Base-by-base conservation (phyloP, 2,329 filamentous ascomycete genomes). In the Pseudonectria foliicola region DNA sequence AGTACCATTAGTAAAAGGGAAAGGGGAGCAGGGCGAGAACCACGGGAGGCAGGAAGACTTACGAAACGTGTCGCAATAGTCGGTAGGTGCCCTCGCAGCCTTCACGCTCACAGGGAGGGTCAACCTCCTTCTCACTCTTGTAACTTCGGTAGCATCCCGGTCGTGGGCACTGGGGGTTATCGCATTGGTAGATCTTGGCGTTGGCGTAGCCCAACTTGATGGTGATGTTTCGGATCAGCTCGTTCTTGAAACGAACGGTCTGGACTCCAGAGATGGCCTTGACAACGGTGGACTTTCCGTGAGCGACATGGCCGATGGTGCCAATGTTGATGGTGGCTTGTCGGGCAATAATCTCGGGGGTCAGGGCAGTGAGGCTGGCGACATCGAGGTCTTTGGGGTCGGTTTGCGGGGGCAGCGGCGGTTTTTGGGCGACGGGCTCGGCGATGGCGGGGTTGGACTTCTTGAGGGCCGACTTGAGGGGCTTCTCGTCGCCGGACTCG, bases 131-230 rank as follows among this genome's bases (percentile, higher is more conserved):
- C 66, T 96, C 90, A 64, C 88, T 95, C 79, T 94, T 95, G 73
- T 85, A 98, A 67, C 87, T 95, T 64, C 85, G 79, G 71, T 89
- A 98, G 75, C 90, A 96, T 51, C 85, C 89, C 46, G 92, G 92
- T 54, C 92, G 77, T 40, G 92, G 92, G 71, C 92, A 98, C 49
- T 85, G 82, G 35, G 71, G 63, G 67, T 86, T 95, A 66, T 95
- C 87, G 66, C 92, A 98, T 75, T 95, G 86, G 81, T 96, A 98
- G 64, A 98, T 89, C 70, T 98, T 96, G 55, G 92, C 92, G 65
- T 98, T 98, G 63, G 92, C 92, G 64, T 98, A 98, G 62, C 92
- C 92, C 55, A 98, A 78, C 80, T 98, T 98, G 74, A 98, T 98
- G 56, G 92, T 98, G 59, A 98, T 98, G 66, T 98, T 98, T 59